phyloP scores from a whole-genome alignment of 805 yeast genomes.

The Cephaloascus albidus region DNA sequence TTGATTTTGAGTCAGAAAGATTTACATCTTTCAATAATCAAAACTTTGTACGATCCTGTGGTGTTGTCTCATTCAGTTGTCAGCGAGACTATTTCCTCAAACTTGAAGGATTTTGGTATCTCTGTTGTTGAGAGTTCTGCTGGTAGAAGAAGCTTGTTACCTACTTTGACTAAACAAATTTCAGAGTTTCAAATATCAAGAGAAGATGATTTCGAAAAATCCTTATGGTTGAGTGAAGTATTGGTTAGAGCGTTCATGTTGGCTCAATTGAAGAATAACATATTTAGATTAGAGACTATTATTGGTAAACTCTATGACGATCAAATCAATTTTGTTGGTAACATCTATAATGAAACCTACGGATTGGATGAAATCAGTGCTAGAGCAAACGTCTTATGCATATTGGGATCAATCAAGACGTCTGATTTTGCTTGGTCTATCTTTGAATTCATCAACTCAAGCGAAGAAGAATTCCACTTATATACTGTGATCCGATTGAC shows the following conservation, averaged over 20 bases:
- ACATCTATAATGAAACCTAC: slow-evolving; percentile 37
- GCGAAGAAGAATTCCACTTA: slow-evolving; percentile 29
- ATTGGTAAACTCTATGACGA: slow-evolving; percentile 45
- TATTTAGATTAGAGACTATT: slow-evolving; percentile 51
- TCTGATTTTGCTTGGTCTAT: slow-evolving; percentile 17
- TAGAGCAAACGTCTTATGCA: slow-evolving; percentile 38
- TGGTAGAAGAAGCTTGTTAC: slow-evolving; percentile 63
- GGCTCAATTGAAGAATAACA: slow-evolving; percentile 44
- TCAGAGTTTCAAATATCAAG: slow-evolving; percentile 29
- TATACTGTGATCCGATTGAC: slow-evolving; percentile 42
- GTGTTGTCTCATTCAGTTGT: slow-evolving; percentile 27
- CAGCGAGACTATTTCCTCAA: slow-evolving; percentile 14
- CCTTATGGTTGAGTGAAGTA: slow-evolving; percentile 42
- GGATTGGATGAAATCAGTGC: slow-evolving; percentile 51
- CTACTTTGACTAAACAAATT: slow-evolving; percentile 41
- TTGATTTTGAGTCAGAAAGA: slow-evolving; percentile 56
- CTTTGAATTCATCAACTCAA: slow-evolving; percentile 24
- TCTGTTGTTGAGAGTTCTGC: slow-evolving; percentile 38
- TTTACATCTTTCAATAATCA: slow-evolving; percentile 50
- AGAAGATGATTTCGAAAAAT: slow-evolving; percentile 22
- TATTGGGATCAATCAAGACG: slow-evolving; percentile 25
- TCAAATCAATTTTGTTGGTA: slow-evolving; percentile 20
- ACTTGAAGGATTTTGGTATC: slow-evolving; percentile 22
- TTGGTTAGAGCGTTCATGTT: slow-evolving; percentile 36
- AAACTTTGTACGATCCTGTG: slow-evolving; percentile 32